These are phyloP conservation scores for Sanghuangporus weigelae DNA, from an alignment of 1,284 basidiomycete species.

Conservation along the genomic window DNA sequence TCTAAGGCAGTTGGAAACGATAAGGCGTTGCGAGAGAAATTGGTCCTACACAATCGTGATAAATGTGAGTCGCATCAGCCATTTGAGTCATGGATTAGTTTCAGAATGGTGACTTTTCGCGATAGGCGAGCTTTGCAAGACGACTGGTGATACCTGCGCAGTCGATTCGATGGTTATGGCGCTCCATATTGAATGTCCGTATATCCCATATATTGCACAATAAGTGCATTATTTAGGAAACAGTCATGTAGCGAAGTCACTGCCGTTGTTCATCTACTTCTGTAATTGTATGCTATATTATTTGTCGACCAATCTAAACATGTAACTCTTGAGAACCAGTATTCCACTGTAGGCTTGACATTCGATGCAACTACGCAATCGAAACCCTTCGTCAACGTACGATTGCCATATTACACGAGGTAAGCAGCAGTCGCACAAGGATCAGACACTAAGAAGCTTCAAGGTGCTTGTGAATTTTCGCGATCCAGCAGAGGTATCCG, in stretches of 20 bases:
- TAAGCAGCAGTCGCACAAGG: conserved; percentile 53
- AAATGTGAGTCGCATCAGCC: no score
- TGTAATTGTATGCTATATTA: background rate
- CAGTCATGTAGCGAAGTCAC: background rate
- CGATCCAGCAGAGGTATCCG: conserved; percentile 69
- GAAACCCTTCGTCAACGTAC: conserved; percentile 74
- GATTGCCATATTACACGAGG: conserved; percentile 67
- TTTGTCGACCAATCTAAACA: background rate
- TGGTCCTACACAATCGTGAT: no score
- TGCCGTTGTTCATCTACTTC: background rate
- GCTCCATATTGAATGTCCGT: no score
- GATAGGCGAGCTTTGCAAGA: no score
- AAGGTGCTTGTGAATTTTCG: conserved; percentile 94
- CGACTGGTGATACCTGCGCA: no score
- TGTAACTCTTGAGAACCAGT: background rate
- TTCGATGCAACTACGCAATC: conserved; percentile 77
- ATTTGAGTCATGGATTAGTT: no score
- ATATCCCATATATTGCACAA: no score
- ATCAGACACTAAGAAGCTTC: conserved; percentile 84
- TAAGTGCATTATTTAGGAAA: background rate
- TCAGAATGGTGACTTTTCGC: no score
- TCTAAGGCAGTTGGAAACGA: no score
- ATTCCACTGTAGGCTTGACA: conserved; percentile 83
- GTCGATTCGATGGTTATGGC: no score
- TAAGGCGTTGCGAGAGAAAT: no score